Base-by-base conservation (phyloP, 306 rosid genomes). In the Alnus glutinosa region DNA sequence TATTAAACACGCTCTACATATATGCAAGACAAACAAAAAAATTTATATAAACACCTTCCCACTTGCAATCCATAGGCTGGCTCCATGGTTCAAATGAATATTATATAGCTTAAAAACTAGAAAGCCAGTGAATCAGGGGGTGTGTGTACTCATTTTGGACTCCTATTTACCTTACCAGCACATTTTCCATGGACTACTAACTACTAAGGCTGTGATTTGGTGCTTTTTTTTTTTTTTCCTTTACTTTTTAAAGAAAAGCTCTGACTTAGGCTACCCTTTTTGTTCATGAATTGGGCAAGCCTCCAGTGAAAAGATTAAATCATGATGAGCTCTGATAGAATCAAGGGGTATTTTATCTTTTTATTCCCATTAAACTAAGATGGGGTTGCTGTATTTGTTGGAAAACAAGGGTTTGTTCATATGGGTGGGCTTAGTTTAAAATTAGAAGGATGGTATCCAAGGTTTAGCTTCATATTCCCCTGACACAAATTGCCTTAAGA, bases 371-470 rank as follows among this genome's bases (percentile, higher is more conserved):
- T 19, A 69, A 30, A 63, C 37, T 23, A 48, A 71, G 55, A 72
- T 48, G 3, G 74, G 32, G 48, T 7, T 67, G 48, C 23, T 18
- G 50, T 42, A 67, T 18, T 66, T 67, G 49, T 67, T 42, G 32
- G 18, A 16, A 67, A 67, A 67, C 47, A 42, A 18, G 42, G 50
- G 51, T 6, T 36, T 37, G 50, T 5, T 44, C 72, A 39, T 67
- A 39, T 67, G 72, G 72, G 51, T 42, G 28, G 78, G 72, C 7
- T 36, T 71, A 68, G 77, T 85, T 86, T 80, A 86, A 79, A 73
- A 63, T 63, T 77, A 82, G 78, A 70, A 67, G 74, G 78, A 88
- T 77, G 92, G 92, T 73, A 92, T 89, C 97, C 97, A 75, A 89
- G 71, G 97, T 57, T 78, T 71, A 71, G 83, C 83, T 88, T 89